These are phyloP conservation scores for Silybum marianum DNA, from an alignment of 129 eudicot genomes.

Conservation along the genomic window DNA sequence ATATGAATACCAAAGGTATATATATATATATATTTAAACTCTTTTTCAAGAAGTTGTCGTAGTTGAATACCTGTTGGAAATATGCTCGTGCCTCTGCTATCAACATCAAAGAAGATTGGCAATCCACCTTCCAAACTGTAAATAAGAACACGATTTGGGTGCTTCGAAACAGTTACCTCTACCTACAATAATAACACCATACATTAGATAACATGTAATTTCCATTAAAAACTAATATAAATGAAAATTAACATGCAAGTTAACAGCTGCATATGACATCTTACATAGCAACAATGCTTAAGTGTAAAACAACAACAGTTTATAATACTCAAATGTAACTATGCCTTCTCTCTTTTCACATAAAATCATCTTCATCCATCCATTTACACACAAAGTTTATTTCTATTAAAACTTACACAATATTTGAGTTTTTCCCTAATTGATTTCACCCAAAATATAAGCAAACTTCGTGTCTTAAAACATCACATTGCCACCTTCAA, in stretches of 20 bases:
- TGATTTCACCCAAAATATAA: background rate
- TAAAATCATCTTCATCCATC: background rate
- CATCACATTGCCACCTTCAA: background rate
- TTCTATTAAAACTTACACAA: background rate
- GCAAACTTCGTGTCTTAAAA: background rate
- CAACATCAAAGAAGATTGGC: slow-evolving; percentile 82
- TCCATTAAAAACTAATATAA: background rate
- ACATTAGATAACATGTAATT: background rate
- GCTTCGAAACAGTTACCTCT: slow-evolving; percentile 80
- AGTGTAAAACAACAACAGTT: background rate
- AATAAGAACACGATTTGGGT: slow-evolving; percentile 86
- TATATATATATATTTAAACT: background rate
- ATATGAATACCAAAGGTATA: background rate
- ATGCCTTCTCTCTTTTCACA: background rate
- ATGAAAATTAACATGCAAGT: background rate
- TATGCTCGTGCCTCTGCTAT: slow-evolving; percentile 74
- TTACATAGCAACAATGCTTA: background rate
- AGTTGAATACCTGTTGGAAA: slow-evolving; percentile 73
- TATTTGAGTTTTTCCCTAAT: background rate
- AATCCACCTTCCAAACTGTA: slow-evolving; percentile 82
- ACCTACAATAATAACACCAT: slow-evolving; percentile 42
- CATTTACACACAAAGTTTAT: background rate
- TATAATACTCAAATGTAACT: background rate
- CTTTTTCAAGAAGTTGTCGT: background rate
- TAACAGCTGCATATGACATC: background rate